These are phyloP conservation scores for Ogataea methylovora DNA, from an alignment of 805 yeast species.

Conservation along the genomic window DNA sequence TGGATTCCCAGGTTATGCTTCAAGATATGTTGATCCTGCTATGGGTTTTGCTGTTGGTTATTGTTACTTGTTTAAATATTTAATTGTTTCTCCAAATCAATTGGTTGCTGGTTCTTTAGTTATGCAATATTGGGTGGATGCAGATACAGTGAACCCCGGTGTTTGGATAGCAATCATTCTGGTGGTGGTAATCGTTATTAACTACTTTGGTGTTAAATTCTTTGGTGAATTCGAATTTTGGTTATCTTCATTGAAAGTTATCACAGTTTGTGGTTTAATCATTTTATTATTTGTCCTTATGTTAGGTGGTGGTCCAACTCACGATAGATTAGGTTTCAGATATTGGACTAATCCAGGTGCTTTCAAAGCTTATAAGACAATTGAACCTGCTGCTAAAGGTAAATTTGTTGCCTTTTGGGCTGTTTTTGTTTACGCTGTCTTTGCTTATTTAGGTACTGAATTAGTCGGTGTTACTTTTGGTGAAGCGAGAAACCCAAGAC, in stretches of 20 bases:
- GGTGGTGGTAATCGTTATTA: conserved; percentile 32
- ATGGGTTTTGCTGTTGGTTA: conserved; percentile 54
- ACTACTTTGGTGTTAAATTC: conserved; percentile 40
- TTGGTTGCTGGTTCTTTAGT: conserved; percentile 50
- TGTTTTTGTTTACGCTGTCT: conserved; percentile 44
- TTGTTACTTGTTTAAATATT: conserved; percentile 42
- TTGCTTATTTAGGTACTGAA: conserved; percentile 45
- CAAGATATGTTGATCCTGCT: conserved; percentile 44
- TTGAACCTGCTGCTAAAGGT: conserved; percentile 33
- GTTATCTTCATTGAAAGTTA: conserved; percentile 57
- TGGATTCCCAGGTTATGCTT: conserved; percentile 49
- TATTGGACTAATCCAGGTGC: conserved; percentile 40
- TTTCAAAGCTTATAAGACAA: conserved; percentile 35
- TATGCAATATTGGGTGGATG: conserved; percentile 43
- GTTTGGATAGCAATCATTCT: conserved; percentile 42
- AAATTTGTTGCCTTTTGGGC: conserved; percentile 39
- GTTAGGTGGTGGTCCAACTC: conserved; percentile 73
- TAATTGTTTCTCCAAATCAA: conserved; percentile 49
- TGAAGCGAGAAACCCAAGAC: conserved; percentile 41
- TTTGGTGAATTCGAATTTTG: conserved; percentile 46
- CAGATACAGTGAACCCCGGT: conserved; percentile 43
- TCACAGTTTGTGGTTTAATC: conserved; percentile 62
- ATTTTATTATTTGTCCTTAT: conserved; percentile 55
- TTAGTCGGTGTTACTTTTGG: conserved; percentile 41
- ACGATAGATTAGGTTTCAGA: conserved; percentile 46